A percentile compares a stretch with the other conserved stretches of the same genome.
phyloP scores from a whole-genome alignment of 2,329 filamentous ascomycete genomes.

The Gaeumannomyces tritici region DNA sequence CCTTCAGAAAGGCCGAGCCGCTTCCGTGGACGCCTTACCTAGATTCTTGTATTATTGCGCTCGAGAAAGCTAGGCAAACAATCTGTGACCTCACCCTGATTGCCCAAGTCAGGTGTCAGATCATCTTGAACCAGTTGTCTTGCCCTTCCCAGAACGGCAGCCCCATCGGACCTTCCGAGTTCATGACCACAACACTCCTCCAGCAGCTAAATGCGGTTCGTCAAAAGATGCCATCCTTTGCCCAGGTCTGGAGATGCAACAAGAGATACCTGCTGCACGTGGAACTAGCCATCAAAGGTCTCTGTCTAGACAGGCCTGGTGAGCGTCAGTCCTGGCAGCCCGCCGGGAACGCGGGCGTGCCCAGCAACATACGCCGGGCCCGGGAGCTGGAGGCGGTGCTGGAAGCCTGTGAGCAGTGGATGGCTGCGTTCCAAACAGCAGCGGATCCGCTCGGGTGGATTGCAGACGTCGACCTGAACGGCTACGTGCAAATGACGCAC shows the following conservation, averaged over 20 bases:
- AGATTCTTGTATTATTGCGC: slow-evolving; percentile 7
- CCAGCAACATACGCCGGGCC: slow-evolving; percentile 9
- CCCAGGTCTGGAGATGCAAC: slow-evolving; percentile 7
- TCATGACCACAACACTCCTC: slow-evolving; percentile 11
- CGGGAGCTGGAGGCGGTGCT: slow-evolving; percentile 13
- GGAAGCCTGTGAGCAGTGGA: slow-evolving; percentile 11
- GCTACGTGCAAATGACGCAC: slow-evolving; percentile 15
- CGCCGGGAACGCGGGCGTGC: background rate
- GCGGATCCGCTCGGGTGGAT: slow-evolving; percentile 10
- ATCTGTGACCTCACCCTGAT: slow-evolving; percentile 10
- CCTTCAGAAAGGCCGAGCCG: slow-evolving; percentile 11
- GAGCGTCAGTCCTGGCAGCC: background rate
- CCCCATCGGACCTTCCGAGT: slow-evolving; percentile 1
- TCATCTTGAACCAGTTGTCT: slow-evolving; percentile 14
- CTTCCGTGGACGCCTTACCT: slow-evolving; percentile 10
- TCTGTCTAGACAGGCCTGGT: slow-evolving; percentile 5
- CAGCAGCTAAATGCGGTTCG: slow-evolving; percentile 11
- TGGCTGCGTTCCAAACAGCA: slow-evolving; percentile 5
- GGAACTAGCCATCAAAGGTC: slow-evolving; percentile 13
- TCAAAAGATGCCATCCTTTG: slow-evolving; percentile 7
- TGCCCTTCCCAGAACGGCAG: slow-evolving; percentile 4
- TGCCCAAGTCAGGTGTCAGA: slow-evolving; percentile 14
- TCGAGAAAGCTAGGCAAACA: slow-evolving; percentile 10
- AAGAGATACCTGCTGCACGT: slow-evolving; percentile 13
- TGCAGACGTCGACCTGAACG: slow-evolving; percentile 6